A percentile compares a stretch with the other conserved stretches of the same genome.
These are phyloP conservation scores for Rosa rugosa DNA, from an alignment of 306 rosid species.

Conservation along the genomic window DNA sequence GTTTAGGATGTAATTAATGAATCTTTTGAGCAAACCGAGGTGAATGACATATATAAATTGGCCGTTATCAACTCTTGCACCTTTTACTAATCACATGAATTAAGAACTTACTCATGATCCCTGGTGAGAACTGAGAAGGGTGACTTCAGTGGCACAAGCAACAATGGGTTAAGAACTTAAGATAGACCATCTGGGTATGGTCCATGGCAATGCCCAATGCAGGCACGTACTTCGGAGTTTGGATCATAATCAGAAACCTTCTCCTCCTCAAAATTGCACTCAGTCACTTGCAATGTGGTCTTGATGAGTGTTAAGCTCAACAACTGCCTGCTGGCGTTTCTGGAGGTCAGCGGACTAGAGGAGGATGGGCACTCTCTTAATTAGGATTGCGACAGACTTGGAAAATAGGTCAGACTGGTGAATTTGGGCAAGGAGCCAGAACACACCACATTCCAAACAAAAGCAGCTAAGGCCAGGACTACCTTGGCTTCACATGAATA, in stretches of 20 bases:
- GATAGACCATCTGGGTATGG: too few species aligned
- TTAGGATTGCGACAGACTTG: slow-evolving; percentile 47
- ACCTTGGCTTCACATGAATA: too few species aligned
- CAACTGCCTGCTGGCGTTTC: slow-evolving; percentile 36
- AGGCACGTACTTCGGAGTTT: not conserved
- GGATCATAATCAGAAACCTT: slow-evolving; percentile 38
- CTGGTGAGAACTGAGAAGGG: too few species aligned
- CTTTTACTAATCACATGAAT: too few species aligned
- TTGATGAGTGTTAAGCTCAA: slow-evolving; percentile 43
- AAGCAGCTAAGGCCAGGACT: slow-evolving; percentile 36
- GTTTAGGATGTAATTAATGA: slow-evolving; percentile 38
- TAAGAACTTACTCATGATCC: too few species aligned
- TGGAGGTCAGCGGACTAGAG: slow-evolving; percentile 28
- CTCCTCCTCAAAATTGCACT: slow-evolving; percentile 41
- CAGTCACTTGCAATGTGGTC: slow-evolving; percentile 46
- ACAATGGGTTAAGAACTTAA: too few species aligned
- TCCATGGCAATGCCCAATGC: too few species aligned
- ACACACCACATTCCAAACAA: slow-evolving; percentile 55
- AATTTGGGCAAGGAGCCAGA: slow-evolving; percentile 50
- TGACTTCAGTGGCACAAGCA: too few species aligned
- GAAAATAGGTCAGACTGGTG: slow-evolving; percentile 48
- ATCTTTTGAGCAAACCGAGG: slow-evolving; percentile 56
- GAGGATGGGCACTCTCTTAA: slow-evolving; percentile 44
- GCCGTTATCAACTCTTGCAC: too few species aligned
- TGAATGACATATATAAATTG: not conserved